These are phyloP conservation scores for Vaccinium myrtillus DNA, from an alignment of 148 eudicot species.

Conservation along the genomic window DNA sequence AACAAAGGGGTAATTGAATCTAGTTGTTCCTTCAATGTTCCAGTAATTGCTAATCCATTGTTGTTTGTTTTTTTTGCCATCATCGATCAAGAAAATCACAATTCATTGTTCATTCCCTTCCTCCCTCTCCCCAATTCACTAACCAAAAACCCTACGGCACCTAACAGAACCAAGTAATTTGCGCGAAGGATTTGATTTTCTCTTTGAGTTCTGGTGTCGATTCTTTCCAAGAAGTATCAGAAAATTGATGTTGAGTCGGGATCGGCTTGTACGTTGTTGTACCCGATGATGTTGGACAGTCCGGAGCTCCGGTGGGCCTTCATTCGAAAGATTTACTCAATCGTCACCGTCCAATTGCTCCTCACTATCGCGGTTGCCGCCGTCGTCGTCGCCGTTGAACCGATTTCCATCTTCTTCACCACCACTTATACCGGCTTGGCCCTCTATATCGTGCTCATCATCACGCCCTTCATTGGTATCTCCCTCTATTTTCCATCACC, in stretches of 20 bases:
- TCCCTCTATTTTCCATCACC: neutral
- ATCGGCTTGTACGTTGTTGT: constrained; percentile 20
- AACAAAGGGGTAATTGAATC: too few relatives aligned
- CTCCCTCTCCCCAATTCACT: neutral
- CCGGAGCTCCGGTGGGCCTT: constrained; percentile 59
- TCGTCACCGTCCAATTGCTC: constrained; percentile 45
- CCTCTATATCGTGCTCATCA: constrained; percentile 42
- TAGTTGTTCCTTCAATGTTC: too few relatives aligned
- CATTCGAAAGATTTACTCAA: constrained; percentile 56
- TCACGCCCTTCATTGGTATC: constrained; percentile 53
- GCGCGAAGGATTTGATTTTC: neutral
- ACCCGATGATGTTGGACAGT: constrained; percentile 47
- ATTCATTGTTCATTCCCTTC: neutral
- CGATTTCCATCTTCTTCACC: constrained; percentile 42
- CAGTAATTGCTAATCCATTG: too few relatives aligned
- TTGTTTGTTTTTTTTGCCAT: neutral
- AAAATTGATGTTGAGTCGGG: constrained; percentile 45
- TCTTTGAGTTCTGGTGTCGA: neutral
- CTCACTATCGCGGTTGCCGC: constrained; percentile 41
- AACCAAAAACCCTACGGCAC: neutral
- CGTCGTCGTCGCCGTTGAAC: constrained; percentile 41
- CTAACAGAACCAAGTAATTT: neutral
- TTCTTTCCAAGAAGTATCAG: constrained; percentile 26
- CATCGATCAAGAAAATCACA: neutral
- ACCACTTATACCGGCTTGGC: constrained; percentile 42